Conservation (phyloP, 441 rosid species). For the Bocquillonia castaneifolia region DNA sequence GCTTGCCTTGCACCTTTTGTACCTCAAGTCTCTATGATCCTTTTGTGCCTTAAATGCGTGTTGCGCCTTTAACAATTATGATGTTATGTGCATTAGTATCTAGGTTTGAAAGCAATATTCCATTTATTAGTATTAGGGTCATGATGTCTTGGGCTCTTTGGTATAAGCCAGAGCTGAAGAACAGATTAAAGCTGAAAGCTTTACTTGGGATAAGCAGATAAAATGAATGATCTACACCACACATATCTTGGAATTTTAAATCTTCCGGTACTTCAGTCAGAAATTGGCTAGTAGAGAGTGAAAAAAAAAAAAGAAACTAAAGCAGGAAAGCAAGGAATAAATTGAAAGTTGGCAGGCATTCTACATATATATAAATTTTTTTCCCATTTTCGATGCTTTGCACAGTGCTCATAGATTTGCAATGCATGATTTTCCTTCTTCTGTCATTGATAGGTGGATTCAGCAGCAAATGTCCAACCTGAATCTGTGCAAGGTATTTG, state of each 20-base stretch:
- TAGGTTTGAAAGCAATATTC: no score
- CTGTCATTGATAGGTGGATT: constrained; percentile 56
- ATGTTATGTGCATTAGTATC: no score
- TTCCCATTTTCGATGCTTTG: no score
- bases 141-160: not conserved
- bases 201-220: not conserved
- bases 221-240: not conserved
- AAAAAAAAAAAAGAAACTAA: no score
- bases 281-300: not conserved
- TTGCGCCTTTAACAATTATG: no score
- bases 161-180: not conserved
- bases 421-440: not conserved
- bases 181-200: not conserved
- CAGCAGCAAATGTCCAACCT: constrained; percentile 96
- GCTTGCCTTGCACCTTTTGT: no score
- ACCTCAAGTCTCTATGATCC: no score
- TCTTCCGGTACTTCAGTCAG: not conserved
- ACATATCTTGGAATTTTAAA: not conserved
- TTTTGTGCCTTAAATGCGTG: no score
- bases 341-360: no score
- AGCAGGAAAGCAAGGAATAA: no score
- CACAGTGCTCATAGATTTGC: no score
- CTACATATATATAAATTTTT: no score
- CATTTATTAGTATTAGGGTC: not conserved
- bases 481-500: constrained; percentile 77